phyloP scores from a whole-genome alignment of 139 green algal genomes.

The Micromonas pusilla region DNA sequence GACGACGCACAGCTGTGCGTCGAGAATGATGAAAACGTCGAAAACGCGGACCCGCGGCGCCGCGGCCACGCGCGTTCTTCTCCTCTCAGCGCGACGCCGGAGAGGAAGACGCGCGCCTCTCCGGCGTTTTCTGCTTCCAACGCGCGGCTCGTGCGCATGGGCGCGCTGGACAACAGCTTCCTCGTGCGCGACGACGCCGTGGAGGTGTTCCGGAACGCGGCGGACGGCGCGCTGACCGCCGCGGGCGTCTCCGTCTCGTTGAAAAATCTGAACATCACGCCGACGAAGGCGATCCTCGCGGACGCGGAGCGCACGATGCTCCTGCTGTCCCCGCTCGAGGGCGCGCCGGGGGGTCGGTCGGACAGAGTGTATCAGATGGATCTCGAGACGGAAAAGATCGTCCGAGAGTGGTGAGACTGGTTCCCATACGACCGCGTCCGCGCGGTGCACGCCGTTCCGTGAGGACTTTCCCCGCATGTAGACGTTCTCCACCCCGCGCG shows the following conservation, averaged over 20 bases:
- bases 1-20: conserved; percentile 39
- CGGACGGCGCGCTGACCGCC: conserved; percentile 24
- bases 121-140: too few relatives aligned
- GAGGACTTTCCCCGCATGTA: too few relatives aligned
- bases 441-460: too few relatives aligned
- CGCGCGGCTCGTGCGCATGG: conserved; percentile 44
- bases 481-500: too few relatives aligned
- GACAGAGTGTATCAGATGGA: conserved; percentile 37
- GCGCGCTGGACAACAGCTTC: conserved; percentile 66
- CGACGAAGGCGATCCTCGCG: conserved; percentile 57
- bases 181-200: conserved; percentile 62
- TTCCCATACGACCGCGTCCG: too few relatives aligned
- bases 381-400: conserved; percentile 59
- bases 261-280: conserved; percentile 20
- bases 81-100: background rate
- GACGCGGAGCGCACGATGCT: conserved; percentile 75
- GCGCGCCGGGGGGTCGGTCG: conserved; percentile 34
- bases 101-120: too few relatives aligned
- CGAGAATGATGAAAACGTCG: conserved; percentile 29
- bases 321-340: conserved; percentile 73
- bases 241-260: conserved; percentile 56
- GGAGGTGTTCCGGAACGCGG: conserved; percentile 79
- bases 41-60: background rate
- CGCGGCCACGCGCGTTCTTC: too few relatives aligned
- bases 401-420: conserved; percentile 74